Evolutionary conservation across 495 filamentous ascomycete genomes (phyloP).

Genomic region (Penicillium fimorum): DNA sequence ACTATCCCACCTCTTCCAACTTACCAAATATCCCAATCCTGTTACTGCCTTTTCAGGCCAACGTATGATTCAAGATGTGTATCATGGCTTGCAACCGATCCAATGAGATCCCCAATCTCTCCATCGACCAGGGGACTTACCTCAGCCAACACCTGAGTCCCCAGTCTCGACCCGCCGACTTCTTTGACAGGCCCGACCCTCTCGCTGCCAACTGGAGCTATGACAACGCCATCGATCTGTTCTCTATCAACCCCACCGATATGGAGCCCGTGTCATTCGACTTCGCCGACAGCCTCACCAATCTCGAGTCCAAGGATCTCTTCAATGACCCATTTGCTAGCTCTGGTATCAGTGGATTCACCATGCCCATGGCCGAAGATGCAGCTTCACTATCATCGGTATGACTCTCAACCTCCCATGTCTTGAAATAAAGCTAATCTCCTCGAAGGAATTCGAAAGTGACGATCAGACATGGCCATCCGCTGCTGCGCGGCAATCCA

Average conservation of each 20-base stretch:
- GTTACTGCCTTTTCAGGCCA: constrained; percentile 6
- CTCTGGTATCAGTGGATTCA: constrained; percentile 38
- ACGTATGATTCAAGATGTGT: constrained; percentile 16
- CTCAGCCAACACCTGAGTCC: constrained; percentile 29
- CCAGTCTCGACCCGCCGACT: constrained; percentile 25
- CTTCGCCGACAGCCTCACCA: constrained; percentile 35
- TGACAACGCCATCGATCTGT: constrained; percentile 43
- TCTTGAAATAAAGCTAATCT: constrained; percentile 1
- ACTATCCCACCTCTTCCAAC: background rate
- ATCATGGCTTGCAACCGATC: constrained; percentile 27
- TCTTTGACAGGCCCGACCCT: constrained; percentile 29
- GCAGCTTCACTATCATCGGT: constrained; percentile 38
- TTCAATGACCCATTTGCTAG: constrained; percentile 36
- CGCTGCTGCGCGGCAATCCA: constrained; percentile 25
- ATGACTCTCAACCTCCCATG: constrained; percentile 6
- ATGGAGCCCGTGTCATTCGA: constrained; percentile 39
- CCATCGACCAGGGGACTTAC: constrained; percentile 24
- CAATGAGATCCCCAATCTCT: constrained; percentile 18
- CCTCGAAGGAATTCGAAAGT: constrained; percentile 38
- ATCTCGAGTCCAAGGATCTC: constrained; percentile 37
- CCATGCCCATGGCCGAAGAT: constrained; percentile 38
- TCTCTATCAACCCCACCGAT: constrained; percentile 37
- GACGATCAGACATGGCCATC: constrained; percentile 43
- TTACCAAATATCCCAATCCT: constrained; percentile 10
- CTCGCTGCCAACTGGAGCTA: constrained; percentile 46